Conservation (phyloP, 192 early-diverging fungal genomes). For the Spinellus fusiger region DNA sequence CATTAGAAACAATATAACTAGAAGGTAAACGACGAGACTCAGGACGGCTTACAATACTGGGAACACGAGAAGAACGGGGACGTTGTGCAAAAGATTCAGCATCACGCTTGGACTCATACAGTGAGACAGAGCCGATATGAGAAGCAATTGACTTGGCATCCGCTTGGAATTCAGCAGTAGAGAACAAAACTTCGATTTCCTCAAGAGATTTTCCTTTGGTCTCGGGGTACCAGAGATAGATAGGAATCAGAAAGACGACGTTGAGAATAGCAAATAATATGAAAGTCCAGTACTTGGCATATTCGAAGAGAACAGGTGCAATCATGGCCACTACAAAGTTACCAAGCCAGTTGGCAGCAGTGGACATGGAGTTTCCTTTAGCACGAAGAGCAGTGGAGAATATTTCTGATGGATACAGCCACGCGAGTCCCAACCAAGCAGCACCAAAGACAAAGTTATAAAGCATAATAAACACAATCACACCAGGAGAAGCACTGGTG, state of each 20-base stretch:
- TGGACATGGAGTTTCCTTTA: constrained; percentile 67
- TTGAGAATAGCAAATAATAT: constrained; percentile 54
- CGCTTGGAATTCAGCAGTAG: constrained; percentile 8
- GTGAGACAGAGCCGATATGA: constrained; percentile 18
- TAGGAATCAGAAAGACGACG: constrained; percentile 37
- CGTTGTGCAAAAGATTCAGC: constrained; percentile 18
- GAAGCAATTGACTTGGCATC: constrained; percentile 13
- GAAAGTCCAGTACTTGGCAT: constrained; percentile 48
- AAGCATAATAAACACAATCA: constrained; percentile 54
- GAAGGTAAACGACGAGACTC: constrained; percentile 18
- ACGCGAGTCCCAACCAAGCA: constrained; percentile 76
- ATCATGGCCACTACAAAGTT: constrained; percentile 63
- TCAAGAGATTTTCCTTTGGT: constrained; percentile 75
- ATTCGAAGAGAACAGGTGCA: constrained; percentile 56
- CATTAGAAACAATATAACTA: constrained; percentile 21
- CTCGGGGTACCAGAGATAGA: constrained; percentile 71
- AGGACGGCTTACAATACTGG: constrained; percentile 7
- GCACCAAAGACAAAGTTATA: constrained; percentile 67
- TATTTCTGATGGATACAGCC: constrained; percentile 77
- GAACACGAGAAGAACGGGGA: not conserved
- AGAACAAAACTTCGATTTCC: constrained; percentile 41
- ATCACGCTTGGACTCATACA: constrained; percentile 25
- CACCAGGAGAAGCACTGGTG: constrained; percentile 28
- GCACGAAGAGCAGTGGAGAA: constrained; percentile 68
- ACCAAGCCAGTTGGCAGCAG: constrained; percentile 74